Evolutionary conservation across 2,329 filamentous ascomycete species (phyloP).

Genomic region (Pestalotiopsis fici): DNA sequence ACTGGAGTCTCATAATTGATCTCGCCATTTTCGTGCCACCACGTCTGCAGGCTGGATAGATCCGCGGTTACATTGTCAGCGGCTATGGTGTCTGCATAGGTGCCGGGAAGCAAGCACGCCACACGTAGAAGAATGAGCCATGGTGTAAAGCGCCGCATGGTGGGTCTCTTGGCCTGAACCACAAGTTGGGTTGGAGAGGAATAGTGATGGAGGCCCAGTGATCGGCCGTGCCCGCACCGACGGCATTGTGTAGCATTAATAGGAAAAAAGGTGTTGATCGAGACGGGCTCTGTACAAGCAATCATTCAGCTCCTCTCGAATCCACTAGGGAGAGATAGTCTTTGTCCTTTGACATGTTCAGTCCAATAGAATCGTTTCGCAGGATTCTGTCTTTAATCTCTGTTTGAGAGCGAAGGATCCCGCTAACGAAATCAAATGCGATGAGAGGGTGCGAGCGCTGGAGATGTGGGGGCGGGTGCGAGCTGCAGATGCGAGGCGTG

Average conservation of each 20-base stretch:
- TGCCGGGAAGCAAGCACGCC: background rate
- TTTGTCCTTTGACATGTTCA: background rate
- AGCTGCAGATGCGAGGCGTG: background rate
- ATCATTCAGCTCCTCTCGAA: background rate
- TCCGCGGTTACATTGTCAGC: conserved; percentile 5
- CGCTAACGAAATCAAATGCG: background rate
- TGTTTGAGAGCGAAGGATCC: background rate
- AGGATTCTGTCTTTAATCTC: background rate
- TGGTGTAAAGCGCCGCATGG: background rate
- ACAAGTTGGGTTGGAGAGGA: background rate
- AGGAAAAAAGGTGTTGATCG: background rate
- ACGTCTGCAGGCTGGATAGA: conserved; percentile 10
- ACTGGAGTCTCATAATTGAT: conserved; percentile 15
- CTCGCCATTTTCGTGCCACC: conserved; percentile 18
- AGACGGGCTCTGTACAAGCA: background rate
- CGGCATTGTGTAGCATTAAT: background rate
- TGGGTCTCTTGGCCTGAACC: background rate
- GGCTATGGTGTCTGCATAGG: background rate
- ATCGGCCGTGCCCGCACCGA: background rate
- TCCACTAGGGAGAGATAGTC: background rate
- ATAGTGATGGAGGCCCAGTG: background rate
- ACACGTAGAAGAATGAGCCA: background rate
- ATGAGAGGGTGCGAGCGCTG: background rate
- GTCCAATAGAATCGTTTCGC: background rate
- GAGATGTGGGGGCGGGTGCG: background rate